These are phyloP conservation scores for Gracilariopsis chorda DNA, from an alignment of 23 red algal species.

Conservation along the genomic window DNA sequence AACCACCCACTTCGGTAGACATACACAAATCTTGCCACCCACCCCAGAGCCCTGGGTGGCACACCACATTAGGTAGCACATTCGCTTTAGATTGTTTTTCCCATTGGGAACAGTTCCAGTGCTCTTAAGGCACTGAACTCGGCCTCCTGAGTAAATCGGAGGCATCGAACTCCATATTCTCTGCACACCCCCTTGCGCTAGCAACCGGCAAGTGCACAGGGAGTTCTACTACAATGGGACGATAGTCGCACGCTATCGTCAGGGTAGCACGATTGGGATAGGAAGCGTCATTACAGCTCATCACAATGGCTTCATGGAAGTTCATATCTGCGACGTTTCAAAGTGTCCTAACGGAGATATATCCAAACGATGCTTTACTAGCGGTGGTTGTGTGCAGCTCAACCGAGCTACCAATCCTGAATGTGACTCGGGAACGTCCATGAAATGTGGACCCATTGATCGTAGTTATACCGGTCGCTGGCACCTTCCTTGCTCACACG, in stretches of 20 bases:
- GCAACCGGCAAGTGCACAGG: too few species aligned
- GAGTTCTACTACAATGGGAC: conserved; percentile 3
- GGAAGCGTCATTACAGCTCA: conserved; percentile 17
- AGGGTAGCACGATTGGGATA: neutral
- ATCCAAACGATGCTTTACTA: neutral
- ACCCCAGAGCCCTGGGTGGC: too few species aligned
- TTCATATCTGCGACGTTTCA: conserved; percentile 44
- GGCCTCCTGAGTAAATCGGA: too few species aligned
- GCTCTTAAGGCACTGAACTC: too few species aligned
- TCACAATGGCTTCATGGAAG: conserved; percentile 45
- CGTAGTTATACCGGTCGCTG: conserved; percentile 26
- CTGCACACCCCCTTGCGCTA: too few species aligned
- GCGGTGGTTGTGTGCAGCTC: conserved; percentile 15
- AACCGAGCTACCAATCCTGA: neutral
- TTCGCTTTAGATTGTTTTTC: too few species aligned
- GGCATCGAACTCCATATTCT: too few species aligned
- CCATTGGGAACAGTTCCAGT: too few species aligned
- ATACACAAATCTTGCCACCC: too few species aligned
- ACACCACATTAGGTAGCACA: too few species aligned
- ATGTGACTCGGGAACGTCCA: conserved; percentile 9
- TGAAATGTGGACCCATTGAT: conserved; percentile 28
- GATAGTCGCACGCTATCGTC: neutral
- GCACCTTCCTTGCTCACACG: conserved; percentile 46
- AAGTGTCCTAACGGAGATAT: conserved; percentile 43
- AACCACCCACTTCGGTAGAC: too few species aligned